Base-by-base conservation (phyloP, 495 filamentous ascomycete genomes). In the Xylaria nigripes region DNA sequence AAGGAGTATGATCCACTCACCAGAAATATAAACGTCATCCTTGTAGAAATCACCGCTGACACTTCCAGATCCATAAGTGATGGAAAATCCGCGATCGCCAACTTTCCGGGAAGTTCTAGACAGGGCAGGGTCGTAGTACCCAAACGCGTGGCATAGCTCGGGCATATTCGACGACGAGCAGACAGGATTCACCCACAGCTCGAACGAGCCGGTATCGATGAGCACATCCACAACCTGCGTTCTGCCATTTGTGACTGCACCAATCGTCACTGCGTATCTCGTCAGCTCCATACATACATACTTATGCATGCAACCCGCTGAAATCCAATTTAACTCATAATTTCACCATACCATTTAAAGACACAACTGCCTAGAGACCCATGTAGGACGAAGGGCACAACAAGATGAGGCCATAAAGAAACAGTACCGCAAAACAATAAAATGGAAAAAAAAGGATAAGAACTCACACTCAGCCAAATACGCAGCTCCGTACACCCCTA, bases 181-280 rank as follows among this genome's bases (percentile, higher is more conserved):
- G 1, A 59, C 38, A 3, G 73, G 73, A 30, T 74, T 72, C 19
- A 76, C 68, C 74, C 74, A 77, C 3, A 73, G 59, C 49, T 76
- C 74, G 13, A 71, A 66, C 21, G 70, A 67, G 19, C 72, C 72
- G 0, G 74, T 77, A 25, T 77, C 74, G 50, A 77, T 60, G 25
- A 74, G 66, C 24, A 77, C 61, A 10, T 63, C 62, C 9, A 76
- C 63, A 0, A 55, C 56, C 48, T 76, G 71, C 12, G 61, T 59
- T 9, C 2, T 45, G 5, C 30, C 32, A 0, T 65, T 46, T 0
- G 32, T 43, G 36, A 30, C 40, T 10, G 59, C 59, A 12, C 68
- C 68, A 38, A 70, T 61, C 12, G 43, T 47, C 43, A 67, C 64
- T 67, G 8, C 27, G 8, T 16, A 1, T 15, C 16, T 24, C 15